phyloP scores from a whole-genome alignment of 2,329 filamentous ascomycete species.

The Cephalotrichum gorgonifer region DNA sequence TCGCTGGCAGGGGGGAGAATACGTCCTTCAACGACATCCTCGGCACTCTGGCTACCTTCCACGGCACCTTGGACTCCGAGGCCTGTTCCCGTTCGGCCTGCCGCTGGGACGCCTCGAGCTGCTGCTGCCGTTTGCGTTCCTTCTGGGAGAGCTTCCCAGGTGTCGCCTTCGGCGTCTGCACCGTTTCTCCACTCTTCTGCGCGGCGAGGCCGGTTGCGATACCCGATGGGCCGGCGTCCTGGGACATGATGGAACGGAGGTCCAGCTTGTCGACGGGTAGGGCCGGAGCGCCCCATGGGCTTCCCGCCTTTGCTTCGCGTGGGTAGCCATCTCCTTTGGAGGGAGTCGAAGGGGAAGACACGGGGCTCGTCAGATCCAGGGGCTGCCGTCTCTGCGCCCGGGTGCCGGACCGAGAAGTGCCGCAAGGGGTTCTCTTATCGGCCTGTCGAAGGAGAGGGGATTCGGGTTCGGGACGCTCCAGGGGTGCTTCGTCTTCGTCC shows the following conservation, averaged over 20 bases:
- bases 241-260: slow-evolving; percentile 65
- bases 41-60: slow-evolving; percentile 49
- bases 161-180: slow-evolving; percentile 25
- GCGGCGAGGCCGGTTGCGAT: slow-evolving; percentile 44
- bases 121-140: slow-evolving; percentile 76
- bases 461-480: neutral
- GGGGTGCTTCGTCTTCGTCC: slow-evolving; percentile 59
- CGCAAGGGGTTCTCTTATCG: neutral
- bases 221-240: slow-evolving; percentile 34
- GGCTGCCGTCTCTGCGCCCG: slow-evolving; percentile 1
- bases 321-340: neutral
- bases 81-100: slow-evolving; percentile 25
- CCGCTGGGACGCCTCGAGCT: slow-evolving; percentile 45
- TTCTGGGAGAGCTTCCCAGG: slow-evolving; percentile 73
- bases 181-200: slow-evolving; percentile 28
- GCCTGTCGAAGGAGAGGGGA: neutral
- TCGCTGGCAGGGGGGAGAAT: slow-evolving; percentile 20
- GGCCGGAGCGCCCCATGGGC: slow-evolving; percentile 38
- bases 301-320: slow-evolving; percentile 14
- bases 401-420: neutral
- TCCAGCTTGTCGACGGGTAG: slow-evolving; percentile 56
- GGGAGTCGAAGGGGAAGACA: neutral
- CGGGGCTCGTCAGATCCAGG: neutral
- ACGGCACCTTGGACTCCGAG: slow-evolving; percentile 41
- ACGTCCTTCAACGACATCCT: slow-evolving; percentile 42